Base-by-base conservation (phyloP, 176 grass and related monocot species). In the Elymus sibiricus region DNA sequence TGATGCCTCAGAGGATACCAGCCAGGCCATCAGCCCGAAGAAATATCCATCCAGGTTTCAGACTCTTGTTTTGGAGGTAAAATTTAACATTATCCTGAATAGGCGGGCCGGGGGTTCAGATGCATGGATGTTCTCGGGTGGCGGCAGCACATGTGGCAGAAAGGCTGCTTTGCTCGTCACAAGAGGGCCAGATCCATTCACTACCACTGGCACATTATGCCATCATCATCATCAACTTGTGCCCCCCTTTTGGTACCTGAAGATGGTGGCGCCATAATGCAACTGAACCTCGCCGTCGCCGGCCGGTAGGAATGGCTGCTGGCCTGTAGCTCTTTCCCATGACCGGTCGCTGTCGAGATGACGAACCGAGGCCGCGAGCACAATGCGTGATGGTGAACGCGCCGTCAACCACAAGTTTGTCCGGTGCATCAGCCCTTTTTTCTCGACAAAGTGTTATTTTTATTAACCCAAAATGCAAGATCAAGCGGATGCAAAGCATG, bases 101-200 rank as follows among this genome's bases (percentile, higher is more conserved):
- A 68, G 46, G 74, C n/a, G n/a, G n/a, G n/a, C n/a, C 28, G 53
- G 63, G 62, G 35, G 35, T 37, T 37, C 35, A 37, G 35, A 37
- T 37, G 35, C 35, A 37, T 66, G 79, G 13, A 90, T 26, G 47
- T 12, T 79, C 37, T 7, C 37, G 37, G 51, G 17, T 55, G 51
- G 6, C 81, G 65, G 82, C 7, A 67, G 68, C 76, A 84, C 85
- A 80, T 87, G 85, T 91, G 84, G 76, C 89, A 84, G 81, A 76
- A 87, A 81, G 85, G 76, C 81, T 87, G 76, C 79, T 82, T 79
- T 47, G 35, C 25, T 84, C 35, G 14, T 6, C 31, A 68, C 31
- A 59, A 67, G 66, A 43, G 73, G 35, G 79, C 24, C 51, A 55
- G 79, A 74, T 47, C 26, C 56, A 75, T 67, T 44, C 34, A 73